Conservation (phyloP, 306 rosid genomes). For the Fagus crenata region DNA sequence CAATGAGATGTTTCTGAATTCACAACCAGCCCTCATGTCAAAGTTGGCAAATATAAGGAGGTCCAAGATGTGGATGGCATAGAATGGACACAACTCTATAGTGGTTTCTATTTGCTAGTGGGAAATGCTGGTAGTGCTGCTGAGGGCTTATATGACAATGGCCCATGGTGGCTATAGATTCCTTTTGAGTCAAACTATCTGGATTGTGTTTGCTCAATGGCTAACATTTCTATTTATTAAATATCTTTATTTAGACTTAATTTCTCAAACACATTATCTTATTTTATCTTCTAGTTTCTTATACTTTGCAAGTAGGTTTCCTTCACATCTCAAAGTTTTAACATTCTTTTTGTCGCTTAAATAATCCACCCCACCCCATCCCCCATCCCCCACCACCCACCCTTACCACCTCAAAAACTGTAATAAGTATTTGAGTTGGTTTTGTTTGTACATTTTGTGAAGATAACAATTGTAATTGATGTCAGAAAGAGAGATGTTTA, state of each 20-base stretch:
- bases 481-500: too few relatives aligned
- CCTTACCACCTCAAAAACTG: too few relatives aligned
- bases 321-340: constrained; percentile 24
- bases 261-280: background rate
- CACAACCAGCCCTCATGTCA: constrained; percentile 5
- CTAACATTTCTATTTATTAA: constrained; percentile 14
- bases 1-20: background rate
- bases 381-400: too few relatives aligned
- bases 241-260: constrained; percentile 1
- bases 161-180: constrained; percentile 31
- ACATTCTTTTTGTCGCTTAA: constrained; percentile 27
- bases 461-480: too few relatives aligned
- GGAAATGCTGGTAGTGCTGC: constrained; percentile 23
- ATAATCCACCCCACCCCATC: background rate
- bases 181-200: constrained; percentile 32
- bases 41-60: background rate
- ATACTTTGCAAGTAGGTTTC: constrained; percentile 17
- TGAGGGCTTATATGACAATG: constrained; percentile 30
- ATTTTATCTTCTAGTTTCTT: background rate
- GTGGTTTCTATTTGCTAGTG: constrained; percentile 26
- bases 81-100: constrained; percentile 7
- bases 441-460: too few relatives aligned
- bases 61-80: constrained; percentile 10
- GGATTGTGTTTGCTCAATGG: constrained; percentile 46
- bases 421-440: too few relatives aligned